Base-by-base conservation (phyloP, 2,329 filamentous ascomycete species). In the Amauroascus verrucosus region DNA sequence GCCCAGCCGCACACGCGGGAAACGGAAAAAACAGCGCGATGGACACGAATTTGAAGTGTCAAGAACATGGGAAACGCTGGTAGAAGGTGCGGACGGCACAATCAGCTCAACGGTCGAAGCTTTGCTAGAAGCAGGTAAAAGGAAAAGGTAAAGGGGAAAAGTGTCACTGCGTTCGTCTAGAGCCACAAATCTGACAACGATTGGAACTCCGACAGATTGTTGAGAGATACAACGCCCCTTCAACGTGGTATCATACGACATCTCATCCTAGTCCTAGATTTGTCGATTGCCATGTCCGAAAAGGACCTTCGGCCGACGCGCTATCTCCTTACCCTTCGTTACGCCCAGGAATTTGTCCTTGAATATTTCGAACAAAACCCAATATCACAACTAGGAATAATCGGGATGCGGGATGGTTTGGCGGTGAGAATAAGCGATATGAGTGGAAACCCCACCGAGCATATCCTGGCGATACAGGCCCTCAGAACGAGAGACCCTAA, bases 341-440 rank as follows among this genome's bases (percentile, higher is more conserved):
- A 89, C 69, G 85, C 89, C 14, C 81, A 85, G 58, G 85, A 89
- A 54, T 98, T 97, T 69, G 85, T 97, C 47, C 80, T 84, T 55
- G 91, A 96, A 68, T 98, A 88, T 72, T 98, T 97, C 66, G 93
- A 97, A 70, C 93, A 98, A 70, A 98, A 98, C 64, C 93, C 93
- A 9, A 97, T 98, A 60, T 95, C 89, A 8, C 93, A 98, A 71
- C 80, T 98, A 54, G 90, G 86, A 22, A 85, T 98, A 28, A 76
- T 98, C 37, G 91, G 87, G 48, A 95, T 97, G 86, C 82, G 87
- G 57, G 93, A 97, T 67, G 93, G 93, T 14, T 76, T 97, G 14
- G 90, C 90, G 1, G 76, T 94, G 22, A 77, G 87, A 37, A 80
- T 98, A 58, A 93, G 86, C 65, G 88, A 95, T 64, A 84, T 97